phyloP scores from a whole-genome alignment of 2,329 filamentous ascomycete species.

The Rutstroemia sydowiana region DNA sequence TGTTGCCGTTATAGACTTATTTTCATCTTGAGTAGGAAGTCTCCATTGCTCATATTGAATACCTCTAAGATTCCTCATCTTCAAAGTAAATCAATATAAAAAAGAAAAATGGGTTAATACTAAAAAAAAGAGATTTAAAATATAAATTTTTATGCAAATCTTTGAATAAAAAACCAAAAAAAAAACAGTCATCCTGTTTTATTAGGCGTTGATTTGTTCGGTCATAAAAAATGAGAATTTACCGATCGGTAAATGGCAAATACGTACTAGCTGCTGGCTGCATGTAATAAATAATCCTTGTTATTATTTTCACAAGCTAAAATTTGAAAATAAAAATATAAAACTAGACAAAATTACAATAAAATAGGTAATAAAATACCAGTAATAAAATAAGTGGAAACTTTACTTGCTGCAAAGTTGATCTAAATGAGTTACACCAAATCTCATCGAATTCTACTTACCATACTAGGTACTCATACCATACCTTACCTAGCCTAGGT shows the following conservation, averaged over 20 bases:
- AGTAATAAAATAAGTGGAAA: too few relatives aligned
- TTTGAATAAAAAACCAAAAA: too few relatives aligned
- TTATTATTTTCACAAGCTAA: conserved; percentile 19
- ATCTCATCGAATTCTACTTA: neutral
- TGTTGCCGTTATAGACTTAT: conserved; percentile 60
- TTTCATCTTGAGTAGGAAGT: conserved; percentile 41
- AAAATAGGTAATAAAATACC: too few relatives aligned
- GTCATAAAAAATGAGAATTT: neutral
- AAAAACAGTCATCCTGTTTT: conserved; percentile 1
- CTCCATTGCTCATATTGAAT: conserved; percentile 62
- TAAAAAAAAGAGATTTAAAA: neutral
- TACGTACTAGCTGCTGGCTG: conserved; percentile 9
- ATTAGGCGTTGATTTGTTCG: conserved; percentile 4
- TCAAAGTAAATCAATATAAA: conserved; percentile 10
- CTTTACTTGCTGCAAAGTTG: neutral
- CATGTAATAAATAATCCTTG: neutral
- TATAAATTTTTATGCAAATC: conserved; percentile 2
- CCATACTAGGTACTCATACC: too few relatives aligned
- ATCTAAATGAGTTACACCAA: conserved; percentile 6
- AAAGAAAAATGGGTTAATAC: neutral
- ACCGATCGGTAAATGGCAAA: too few relatives aligned
- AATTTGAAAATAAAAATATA: neutral
- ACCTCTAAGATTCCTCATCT: conserved; percentile 84
- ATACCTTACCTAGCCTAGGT: neutral
- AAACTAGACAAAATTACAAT: too few relatives aligned